Base-by-base conservation (phyloP, 257 asterid genomes). In the Lavandula angustifolia region DNA sequence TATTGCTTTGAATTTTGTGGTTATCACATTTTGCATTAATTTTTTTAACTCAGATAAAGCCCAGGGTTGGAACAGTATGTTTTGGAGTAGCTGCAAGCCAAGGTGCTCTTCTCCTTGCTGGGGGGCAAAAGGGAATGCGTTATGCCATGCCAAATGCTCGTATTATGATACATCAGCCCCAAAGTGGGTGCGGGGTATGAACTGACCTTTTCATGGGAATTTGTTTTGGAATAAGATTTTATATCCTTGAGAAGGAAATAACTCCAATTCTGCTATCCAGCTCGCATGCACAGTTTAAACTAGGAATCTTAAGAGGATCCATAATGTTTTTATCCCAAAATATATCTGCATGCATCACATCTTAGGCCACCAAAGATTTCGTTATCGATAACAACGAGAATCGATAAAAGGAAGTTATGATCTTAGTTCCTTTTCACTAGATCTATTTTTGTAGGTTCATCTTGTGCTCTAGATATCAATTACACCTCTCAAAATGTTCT, bases 101-200 rank as follows among this genome's bases (percentile, higher is more conserved):
- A 68, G 97, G 87, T 47, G 89, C 92, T 22, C 95, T 94, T 68
- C 95, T 94, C 67, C 99, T 94, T 80, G 99, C 99, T 54, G 97
- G 97, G 56, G 99, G 99, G 66, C 84, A 87, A 75, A 90, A 86
- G 82, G 97, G 97, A 54, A 94, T 94, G 99, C 94, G 99, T 38
- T 94, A 90, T 71, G 72, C 99, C 70, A 94, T 94, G 97, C 99
- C 99, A 62, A 94, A 94, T 78, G 70, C 99, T 32, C 96, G 99
- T 10, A 86, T 94, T 75, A 87, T 94, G 99, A 82, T 94, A 61
- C 89, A 87, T 74, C 99, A 90, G 76, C 99, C 99, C 48, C 99
- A 86, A 75, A 83, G 95, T 73, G 95, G 92, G 40, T 83, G 87
- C 31, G 99, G 91, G 96, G 99, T 94, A 94, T 38, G 92, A 50